Evolutionary conservation across 306 rosid genomes (phyloP), one percentile per base, ranked within the genome.

Genomic region (Trichosanthes truncata): DNA sequence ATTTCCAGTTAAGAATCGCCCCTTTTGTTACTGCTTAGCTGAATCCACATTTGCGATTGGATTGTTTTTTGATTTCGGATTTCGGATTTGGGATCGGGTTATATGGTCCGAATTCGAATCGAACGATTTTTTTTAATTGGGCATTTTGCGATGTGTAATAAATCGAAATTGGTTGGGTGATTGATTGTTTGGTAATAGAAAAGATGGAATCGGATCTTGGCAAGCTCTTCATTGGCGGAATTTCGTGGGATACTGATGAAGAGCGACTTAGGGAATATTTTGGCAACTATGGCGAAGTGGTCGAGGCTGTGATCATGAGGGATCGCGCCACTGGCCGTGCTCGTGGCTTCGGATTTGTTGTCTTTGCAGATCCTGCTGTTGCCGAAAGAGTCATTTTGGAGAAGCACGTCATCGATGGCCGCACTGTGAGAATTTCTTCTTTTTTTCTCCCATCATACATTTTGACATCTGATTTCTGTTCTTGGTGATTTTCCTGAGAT

Each of bases 151-250:
- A 7, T 43, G 41, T 76, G 11, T 61, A 4, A 25, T 78, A 45
- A 63, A 48, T 41, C 29, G 31, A 5, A 79, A 49, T 49, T 35
- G 53, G 35, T 79, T 82, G 82, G 79, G 76, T 84, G 76, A 76
- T 69, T 59, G 65, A 43, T 48, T 79, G 61, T 82, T 79, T 86
- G 78, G 74, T 63, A 21, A 52, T 88, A 86, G 56, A 80, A 83
- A 80, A 81, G 93, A 93, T 93, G 98, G 96, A 91, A 84, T 89
- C 98, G 81, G 98, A 93, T 89, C 92, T 91, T 79, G 96, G 98
- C 76, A 93, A 93, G 93, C 97, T 93, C 89, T 93, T 93, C 93
- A 91, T 93, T 90, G 98, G 98, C 75, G 98, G 98, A 79, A 93
- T 93, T 90, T 91, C 98, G 14, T 93, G 98, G 98, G 97, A 93